phyloP scores from a whole-genome alignment of 2,329 filamentous ascomycete genomes.

The Alternaria sp. region DNA sequence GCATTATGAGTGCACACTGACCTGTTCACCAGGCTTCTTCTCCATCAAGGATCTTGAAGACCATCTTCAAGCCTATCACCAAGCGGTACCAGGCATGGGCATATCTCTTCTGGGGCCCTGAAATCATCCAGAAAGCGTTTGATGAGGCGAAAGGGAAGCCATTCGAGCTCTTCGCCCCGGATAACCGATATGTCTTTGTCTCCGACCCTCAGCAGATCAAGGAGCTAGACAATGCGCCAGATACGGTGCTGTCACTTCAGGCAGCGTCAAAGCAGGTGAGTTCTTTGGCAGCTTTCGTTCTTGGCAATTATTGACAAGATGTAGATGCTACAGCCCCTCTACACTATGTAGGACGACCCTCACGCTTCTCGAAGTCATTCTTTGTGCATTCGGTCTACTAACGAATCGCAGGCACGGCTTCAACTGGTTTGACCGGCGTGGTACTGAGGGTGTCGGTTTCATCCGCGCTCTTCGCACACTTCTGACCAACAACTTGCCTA shows the following conservation, averaged over 20 bases:
- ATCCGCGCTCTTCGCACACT: conserved; percentile 26
- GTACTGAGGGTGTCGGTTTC: conserved; percentile 36
- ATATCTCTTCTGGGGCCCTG: conserved; percentile 21
- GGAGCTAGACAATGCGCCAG: conserved; percentile 22
- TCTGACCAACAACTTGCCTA: conserved; percentile 26
- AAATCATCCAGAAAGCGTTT: conserved; percentile 20
- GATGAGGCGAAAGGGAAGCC: conserved; percentile 15
- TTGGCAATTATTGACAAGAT: not conserved
- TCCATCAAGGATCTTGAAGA: not conserved
- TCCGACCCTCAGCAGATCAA: conserved; percentile 23
- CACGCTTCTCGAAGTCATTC: not conserved
- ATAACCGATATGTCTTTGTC: conserved; percentile 21
- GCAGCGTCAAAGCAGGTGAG: conserved; percentile 24
- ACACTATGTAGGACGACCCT: conserved; percentile 12
- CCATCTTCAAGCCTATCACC: conserved; percentile 5
- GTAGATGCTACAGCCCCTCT: conserved; percentile 20
- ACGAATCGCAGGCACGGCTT: conserved; percentile 35
- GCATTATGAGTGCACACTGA: not conserved
- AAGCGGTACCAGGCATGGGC: conserved; percentile 18
- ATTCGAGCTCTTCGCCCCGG: conserved; percentile 21
- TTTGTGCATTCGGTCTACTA: not conserved
- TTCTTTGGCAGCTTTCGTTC: not conserved
- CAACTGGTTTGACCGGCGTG: conserved; percentile 38
- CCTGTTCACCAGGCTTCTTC: conserved; percentile 2
- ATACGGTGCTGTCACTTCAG: conserved; percentile 21